phyloP scores from a whole-genome alignment of 2,329 filamentous ascomycete species.

The Geosmithia flava region DNA sequence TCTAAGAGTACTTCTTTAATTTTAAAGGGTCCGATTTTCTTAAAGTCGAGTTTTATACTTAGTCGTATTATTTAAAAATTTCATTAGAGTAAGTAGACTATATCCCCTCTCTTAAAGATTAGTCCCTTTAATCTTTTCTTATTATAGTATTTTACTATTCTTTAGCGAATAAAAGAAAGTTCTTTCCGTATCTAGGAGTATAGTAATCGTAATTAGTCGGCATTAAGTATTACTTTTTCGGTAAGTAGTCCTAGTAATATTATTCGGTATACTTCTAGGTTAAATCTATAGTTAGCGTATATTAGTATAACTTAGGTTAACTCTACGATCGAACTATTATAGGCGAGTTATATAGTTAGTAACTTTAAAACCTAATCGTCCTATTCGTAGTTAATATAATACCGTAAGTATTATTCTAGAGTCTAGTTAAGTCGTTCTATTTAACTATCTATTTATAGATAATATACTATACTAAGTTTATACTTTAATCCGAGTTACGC shows the following conservation, averaged over 20 bases:
- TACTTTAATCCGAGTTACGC: slow-evolving; percentile 2
- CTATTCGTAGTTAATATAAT: slow-evolving; percentile 4
- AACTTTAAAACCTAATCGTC: slow-evolving; percentile 2
- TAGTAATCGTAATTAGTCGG: slow-evolving; percentile 3
- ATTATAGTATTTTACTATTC: slow-evolving; percentile 6
- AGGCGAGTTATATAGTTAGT: slow-evolving; percentile 1
- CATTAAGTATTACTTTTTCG: slow-evolving; percentile 3
- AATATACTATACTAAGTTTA: slow-evolving; percentile 2
- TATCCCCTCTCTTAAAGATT: slow-evolving; percentile 4
- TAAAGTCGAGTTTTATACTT: slow-evolving; percentile 6
- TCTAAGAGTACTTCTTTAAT: slow-evolving; percentile 6
- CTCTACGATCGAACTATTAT: slow-evolving; percentile 1
- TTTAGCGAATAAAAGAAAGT: slow-evolving; percentile 3
- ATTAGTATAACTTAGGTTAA: slow-evolving; percentile 1
- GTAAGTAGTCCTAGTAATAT: background rate
- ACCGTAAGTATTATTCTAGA: slow-evolving; percentile 2
- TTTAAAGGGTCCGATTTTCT: slow-evolving; percentile 8
- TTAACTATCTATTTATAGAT: slow-evolving; percentile 3
- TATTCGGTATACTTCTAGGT: slow-evolving; percentile 1
- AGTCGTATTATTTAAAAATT: slow-evolving; percentile 4
- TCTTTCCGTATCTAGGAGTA: slow-evolving; percentile 4
- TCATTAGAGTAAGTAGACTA: slow-evolving; percentile 4
- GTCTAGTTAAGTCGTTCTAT: slow-evolving; percentile 1
- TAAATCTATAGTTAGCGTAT: slow-evolving; percentile 4
- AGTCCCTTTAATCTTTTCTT: slow-evolving; percentile 6